Conservation (phyloP, 306 rosid genomes). For the Dicorynia guianensis region DNA sequence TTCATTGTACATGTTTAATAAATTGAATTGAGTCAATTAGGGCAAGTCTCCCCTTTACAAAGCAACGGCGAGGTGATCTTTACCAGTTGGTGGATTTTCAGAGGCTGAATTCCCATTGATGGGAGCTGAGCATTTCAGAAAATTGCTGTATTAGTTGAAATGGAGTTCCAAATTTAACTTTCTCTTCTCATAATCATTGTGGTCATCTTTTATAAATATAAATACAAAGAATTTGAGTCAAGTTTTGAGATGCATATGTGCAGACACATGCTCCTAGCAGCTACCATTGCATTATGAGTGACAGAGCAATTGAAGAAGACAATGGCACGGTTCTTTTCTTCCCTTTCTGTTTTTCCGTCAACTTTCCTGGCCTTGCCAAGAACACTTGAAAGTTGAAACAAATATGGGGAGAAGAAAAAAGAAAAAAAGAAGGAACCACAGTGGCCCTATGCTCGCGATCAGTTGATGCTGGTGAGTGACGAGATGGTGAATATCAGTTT, state of each 20-base stretch:
- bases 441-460: not conserved
- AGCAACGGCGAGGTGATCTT: constrained; percentile 94
- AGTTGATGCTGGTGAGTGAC: too few relatives aligned
- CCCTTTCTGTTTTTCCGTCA: not conserved
- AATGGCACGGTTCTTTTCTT: not conserved
- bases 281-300: too few relatives aligned
- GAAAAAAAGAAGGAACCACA: not conserved
- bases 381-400: not conserved
- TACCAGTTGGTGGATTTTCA: constrained; percentile 91
- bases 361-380: not conserved
- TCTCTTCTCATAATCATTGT: too few relatives aligned
- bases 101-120: constrained; percentile 73
- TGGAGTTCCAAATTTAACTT: too few relatives aligned
- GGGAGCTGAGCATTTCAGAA: not conserved
- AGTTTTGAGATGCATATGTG: too few relatives aligned
- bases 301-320: not conserved
- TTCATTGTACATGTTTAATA: constrained; percentile 3
- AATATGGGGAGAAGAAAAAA: not conserved
- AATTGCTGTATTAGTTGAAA: too few relatives aligned
- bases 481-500: not conserved
- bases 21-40: constrained; percentile 52
- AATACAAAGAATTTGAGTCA: too few relatives aligned
- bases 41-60: constrained; percentile 78
- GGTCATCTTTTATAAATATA: too few relatives aligned
- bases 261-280: too few relatives aligned